Base-by-base conservation (phyloP, 2,329 filamentous ascomycete species). In the Phialophora expanda region DNA sequence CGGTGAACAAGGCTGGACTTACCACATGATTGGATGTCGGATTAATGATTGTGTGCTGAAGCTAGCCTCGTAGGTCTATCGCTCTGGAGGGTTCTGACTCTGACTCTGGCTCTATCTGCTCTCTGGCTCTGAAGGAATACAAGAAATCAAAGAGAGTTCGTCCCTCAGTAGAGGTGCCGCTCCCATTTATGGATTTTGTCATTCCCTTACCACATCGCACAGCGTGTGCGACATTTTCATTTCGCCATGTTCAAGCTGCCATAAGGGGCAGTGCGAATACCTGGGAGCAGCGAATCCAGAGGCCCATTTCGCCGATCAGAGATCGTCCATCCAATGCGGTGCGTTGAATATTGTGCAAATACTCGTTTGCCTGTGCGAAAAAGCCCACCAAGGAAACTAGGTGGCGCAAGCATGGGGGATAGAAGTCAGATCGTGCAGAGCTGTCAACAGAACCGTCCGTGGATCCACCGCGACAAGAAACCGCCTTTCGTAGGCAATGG, bases 221-320 rank as follows among this genome's bases (percentile, higher is more conserved):
- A 53, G 26, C 26, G 22, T 26, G 48, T 53, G 48, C 48, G 48
- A 28, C 48, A 26, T 53, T 53, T 53, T 53, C 48, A 53, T 20
- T n/a, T 17, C 17, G 38, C 38, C 2, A 44, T 20, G 14, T 53
- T 26, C 22, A 53, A 53, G 17, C 20, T 53, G 48, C 48, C 20
- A 53, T 26, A 22, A 51, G 22, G 14, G 22, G 48, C 48, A 24
- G 20, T 53, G 48, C 48, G 22, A 53, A 28, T 53, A 44, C 7
- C 38, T 8, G 14, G 2, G 22, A 26, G 20, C 22, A 28, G 22
- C 48, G 48, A 53, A 53, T 28, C 48, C 48, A 53, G 26, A n/a
- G 20, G 11, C 3, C 12, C 20, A 14, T 53, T 53, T 28, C 48
- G 38, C 17, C 38, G 17, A 44, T n/a, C 14, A n/a, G 8, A n/a